Evolutionary conservation across 75 land plant genomes (phyloP).

Genomic region (Selaginella tamariscina): DNA sequence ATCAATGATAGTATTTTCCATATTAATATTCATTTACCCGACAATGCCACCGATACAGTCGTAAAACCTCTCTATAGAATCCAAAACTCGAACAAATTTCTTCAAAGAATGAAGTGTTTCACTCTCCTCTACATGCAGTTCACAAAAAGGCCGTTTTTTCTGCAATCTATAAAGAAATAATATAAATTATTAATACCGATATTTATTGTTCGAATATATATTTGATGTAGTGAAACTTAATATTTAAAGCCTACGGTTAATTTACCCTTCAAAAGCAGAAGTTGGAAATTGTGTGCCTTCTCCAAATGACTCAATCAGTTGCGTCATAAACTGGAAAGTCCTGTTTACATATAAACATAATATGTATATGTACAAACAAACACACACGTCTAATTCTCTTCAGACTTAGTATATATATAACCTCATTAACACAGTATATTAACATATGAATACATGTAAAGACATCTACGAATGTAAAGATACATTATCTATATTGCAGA

Average conservation of each 20-base stretch:
- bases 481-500: too few relatives aligned
- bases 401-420: too few relatives aligned
- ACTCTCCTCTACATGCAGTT: background rate
- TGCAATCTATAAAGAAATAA: background rate
- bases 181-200: background rate
- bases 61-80: conserved; percentile 63
- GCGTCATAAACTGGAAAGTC: background rate
- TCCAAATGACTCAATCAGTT: background rate
- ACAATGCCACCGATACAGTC: conserved; percentile 95
- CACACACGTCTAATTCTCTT: too few relatives aligned
- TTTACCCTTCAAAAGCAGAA: too few relatives aligned
- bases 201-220: conserved; percentile 33
- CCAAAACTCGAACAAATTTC: conserved; percentile 40
- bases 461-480: too few relatives aligned
- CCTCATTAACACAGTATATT: too few relatives aligned
- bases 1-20: background rate
- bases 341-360: too few relatives aligned
- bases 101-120: conserved; percentile 16
- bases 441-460: too few relatives aligned
- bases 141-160: background rate
- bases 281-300: too few relatives aligned
- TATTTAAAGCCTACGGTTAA: too few relatives aligned
- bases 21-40: conserved; percentile 43
- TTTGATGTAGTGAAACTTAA: too few relatives aligned
- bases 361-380: too few relatives aligned